Evolutionary conservation across 306 rosid species (phyloP), one percentile per base, ranked within the genome.

Genomic region (Cicer yamashitae): DNA sequence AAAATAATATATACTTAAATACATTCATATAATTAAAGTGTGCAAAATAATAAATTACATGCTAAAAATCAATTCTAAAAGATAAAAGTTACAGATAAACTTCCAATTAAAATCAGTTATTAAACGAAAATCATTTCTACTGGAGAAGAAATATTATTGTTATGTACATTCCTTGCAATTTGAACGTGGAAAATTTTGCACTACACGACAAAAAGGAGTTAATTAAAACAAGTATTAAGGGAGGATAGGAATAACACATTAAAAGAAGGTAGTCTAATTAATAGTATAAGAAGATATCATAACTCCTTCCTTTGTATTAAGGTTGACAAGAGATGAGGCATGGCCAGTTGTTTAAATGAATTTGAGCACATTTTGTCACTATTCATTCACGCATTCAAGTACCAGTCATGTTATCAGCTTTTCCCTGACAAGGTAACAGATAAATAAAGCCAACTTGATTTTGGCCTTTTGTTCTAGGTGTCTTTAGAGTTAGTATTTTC

Each of bases 381-480:
- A 59, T 54, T 40, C 54, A 59, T 54, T 40, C 54, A 34, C 18
- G n/a, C 38, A 70, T 69, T 62, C 63, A 84, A 61, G 59, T 81
- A 73, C 71, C 77, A 81, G 76, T 68, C 68, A 22, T 81, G 81
- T 78, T 75, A 64, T 81, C 45, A 70, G 79, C 81, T 81, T 83
- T 70, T 53, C 43, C 59, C 83, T 73, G 78, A 56, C 69, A 76
- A 58, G 72, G 7, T 41, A 67, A 69, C 82, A 84, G 63, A 53
- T 76, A 76, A 25, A 58, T 77, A 77, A 53, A 74, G 81, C 83
- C 83, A 84, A 81, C 78, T 84, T 72, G 83, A 56, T 58, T 84
- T 74, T 84, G 88, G 83, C 83, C 38, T 63, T 81, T 77, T 25
- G 56, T 70, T 56, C 30, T 44, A 60, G 44, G 58, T 54, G 64